Evolutionary conservation across 768 basidiomycete species (phyloP).

Genomic region (Collybiopsis luxurians): DNA sequence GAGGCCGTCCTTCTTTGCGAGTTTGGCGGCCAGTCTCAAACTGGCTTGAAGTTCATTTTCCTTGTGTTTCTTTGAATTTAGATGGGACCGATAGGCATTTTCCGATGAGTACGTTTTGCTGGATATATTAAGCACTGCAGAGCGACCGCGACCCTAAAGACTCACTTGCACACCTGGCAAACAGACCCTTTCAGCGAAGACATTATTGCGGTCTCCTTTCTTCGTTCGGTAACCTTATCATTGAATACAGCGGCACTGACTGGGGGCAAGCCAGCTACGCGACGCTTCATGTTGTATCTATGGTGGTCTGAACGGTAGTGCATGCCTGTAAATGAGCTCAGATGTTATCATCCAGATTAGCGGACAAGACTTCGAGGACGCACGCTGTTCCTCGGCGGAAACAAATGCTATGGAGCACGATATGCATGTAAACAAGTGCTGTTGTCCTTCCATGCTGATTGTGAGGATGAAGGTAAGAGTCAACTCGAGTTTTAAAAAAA

Average conservation of each 20-base stretch:
- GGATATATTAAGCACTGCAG: neutral
- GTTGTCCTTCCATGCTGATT: constrained; percentile 18
- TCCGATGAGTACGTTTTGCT: constrained; percentile 90
- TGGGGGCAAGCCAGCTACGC: constrained; percentile 87
- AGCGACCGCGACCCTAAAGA: constrained; percentile 12
- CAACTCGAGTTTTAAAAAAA: constrained; percentile 16
- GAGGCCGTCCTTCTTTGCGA: constrained; percentile 2
- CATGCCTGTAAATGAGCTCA: constrained; percentile 42
- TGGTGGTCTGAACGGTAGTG: constrained; percentile 96
- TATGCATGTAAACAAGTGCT: constrained; percentile 50
- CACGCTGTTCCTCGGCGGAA: constrained; percentile 81
- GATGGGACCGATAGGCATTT: constrained; percentile 85
- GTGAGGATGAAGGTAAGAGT: constrained; percentile 14
- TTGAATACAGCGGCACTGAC: constrained; percentile 78
- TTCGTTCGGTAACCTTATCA: constrained; percentile 81
- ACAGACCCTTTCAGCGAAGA: constrained; percentile 54
- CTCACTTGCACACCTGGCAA: constrained; percentile 86
- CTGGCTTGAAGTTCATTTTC: constrained; percentile 63
- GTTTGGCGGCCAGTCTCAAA: neutral
- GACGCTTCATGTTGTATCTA: constrained; percentile 97
- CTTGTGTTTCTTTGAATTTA: constrained; percentile 86
- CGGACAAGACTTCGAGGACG: constrained; percentile 22
- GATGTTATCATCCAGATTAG: constrained; percentile 3
- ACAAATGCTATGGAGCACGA: constrained; percentile 89
- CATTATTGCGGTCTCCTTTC: constrained; percentile 70